Evolutionary conservation across 441 rosid genomes (phyloP), one percentile per base, ranked within the genome.

Genomic region (Adansonia gregorii): DNA sequence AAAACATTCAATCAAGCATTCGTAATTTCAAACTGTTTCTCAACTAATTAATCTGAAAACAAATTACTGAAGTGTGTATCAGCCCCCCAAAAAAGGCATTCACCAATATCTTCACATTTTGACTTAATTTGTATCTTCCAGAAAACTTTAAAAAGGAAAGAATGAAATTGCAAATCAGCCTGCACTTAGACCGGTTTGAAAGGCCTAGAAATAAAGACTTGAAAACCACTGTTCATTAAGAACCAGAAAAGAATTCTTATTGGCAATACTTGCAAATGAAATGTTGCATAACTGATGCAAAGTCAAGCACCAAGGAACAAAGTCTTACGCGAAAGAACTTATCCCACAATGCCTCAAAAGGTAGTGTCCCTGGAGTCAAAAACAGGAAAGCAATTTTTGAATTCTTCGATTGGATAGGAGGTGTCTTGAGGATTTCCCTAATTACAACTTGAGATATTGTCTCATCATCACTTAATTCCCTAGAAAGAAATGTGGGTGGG

Each of bases 331-430:
- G 87, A 77, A 89, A 81, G 78, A 90, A 90, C 73, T 75, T 87
- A 19, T 86, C 90, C 94, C 91, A 87, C 0, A 87, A 83, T 85
- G 81, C 83, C 87, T 89, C 91, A 66, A 90, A 89, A 63, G 94
- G 92, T 19, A 87, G 86, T 17, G 84, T 77, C 58, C 87, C 89
- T 0, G 88, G 89, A 55, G 88, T 89, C 76, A 90, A 84, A 81
- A 88, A 89, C 90, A 90, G 83, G 76, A 87, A 90, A 15, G 94
- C 88, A 78, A 90, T 81, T 81, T 90, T 89, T 0, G 89, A 84
- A 9, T 80, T 84, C 51, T 66, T 58, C 10, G 77, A 51, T 76
- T 52, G 80, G 51, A 76, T 60, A 3, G 83, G 85, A 60, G 93
- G 90, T 10, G 73, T n/a, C 22, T 81, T 87, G 80, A 89, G 77